Evolutionary conservation across 768 basidiomycete genomes (phyloP), one percentile per base, ranked within the genome.

Genomic region (Russula earlei): DNA sequence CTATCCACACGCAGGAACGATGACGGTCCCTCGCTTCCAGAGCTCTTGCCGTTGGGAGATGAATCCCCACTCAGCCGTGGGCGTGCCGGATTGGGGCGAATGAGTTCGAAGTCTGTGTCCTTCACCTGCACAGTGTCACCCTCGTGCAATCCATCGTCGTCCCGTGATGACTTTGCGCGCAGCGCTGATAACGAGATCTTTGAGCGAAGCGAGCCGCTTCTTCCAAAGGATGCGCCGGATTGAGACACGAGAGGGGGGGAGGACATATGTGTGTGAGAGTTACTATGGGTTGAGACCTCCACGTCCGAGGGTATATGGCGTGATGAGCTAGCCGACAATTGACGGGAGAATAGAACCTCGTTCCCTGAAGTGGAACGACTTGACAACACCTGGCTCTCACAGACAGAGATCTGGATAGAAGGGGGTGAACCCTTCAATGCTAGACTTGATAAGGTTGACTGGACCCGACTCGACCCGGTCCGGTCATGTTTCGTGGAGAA

Each of bases 51-150:
- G 38, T 62, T 65, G 36, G 60, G 52, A 0, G 56, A 54, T 4
- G 81, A 81, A 48, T 86, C 84, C 52, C 82, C 81, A 63, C 80
- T 83, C 11, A 70, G 67, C 31, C 78, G 33, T 22, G 75, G 61
- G 22, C 71, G 71, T 0, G 78, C 69, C 11, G 84, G 59, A n/a
- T 70, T 74, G 0, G 87, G 88, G 22, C 78, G 74, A 33, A 91
- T 75, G 14, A 90, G 77, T 69, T 89, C 85, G 61, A 91, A 91
- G 61, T 90, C 87, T 75, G 83, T 84, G 65, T 90, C 84, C 65
- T 86, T 72, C 8, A 90, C 34, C 53, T 91, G 87, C 5, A 89
- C 75, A 1, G 79, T 80, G 61, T 85, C 63, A 10, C 52, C 52
- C 15, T 64, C 67, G 8, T 66, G 64, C 6, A 50, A 54, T 6